phyloP scores from a whole-genome alignment of 108 stramenopile species.

The Discostella pseudostelligera region DNA sequence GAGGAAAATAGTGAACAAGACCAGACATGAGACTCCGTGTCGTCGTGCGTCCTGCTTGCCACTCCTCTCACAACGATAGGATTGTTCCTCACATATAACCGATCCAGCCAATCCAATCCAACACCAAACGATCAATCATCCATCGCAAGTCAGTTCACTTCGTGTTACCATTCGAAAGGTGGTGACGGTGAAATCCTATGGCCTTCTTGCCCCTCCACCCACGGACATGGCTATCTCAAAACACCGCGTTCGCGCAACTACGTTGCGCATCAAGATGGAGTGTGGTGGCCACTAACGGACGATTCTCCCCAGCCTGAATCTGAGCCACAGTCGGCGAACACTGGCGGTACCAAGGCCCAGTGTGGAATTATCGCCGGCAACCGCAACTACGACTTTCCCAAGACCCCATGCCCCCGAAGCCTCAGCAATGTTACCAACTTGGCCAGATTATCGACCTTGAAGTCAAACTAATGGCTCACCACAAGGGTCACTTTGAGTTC shows the following conservation, averaged over 20 bases:
- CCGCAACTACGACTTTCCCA: slow-evolving; percentile 2
- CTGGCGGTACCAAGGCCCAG: background rate
- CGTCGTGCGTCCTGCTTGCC: no score
- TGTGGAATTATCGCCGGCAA: background rate
- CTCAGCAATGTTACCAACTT: slow-evolving; percentile 6
- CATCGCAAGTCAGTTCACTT: no score
- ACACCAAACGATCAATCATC: no score
- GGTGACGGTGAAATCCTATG: background rate
- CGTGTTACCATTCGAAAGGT: no score
- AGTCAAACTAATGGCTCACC: slow-evolving; percentile 39
- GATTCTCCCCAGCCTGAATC: background rate
- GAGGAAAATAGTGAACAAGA: no score
- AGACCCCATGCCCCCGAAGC: background rate
- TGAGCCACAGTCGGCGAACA: background rate
- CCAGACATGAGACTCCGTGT: no score
- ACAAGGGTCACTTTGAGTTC: slow-evolving; percentile 52
- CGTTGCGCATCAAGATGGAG: slow-evolving; percentile 3
- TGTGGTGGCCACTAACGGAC: background rate
- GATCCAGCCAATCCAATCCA: no score
- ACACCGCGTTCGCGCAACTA: slow-evolving; percentile 9
- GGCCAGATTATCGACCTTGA: slow-evolving; percentile 3
- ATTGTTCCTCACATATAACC: no score
- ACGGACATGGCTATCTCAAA: slow-evolving; percentile 9
- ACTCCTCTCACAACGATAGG: no score
- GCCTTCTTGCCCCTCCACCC: background rate